These are phyloP conservation scores for Fraxinus sp. DNA, from an alignment of 305 asterid genomes.

Conservation along the genomic window DNA sequence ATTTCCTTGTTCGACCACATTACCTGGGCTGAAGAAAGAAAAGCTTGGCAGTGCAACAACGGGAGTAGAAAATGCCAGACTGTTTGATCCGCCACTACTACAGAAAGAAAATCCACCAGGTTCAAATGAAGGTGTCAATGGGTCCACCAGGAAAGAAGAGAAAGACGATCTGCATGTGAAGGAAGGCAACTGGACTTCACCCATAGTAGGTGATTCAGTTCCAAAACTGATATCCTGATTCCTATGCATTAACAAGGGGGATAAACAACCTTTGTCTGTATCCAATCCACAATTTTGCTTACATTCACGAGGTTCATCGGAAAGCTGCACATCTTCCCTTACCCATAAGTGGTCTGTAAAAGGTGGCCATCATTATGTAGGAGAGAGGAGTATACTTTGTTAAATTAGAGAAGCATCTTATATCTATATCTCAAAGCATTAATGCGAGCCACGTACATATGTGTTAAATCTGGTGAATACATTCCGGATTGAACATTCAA, in stretches of 20 bases:
- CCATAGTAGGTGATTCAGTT: slow-evolving; percentile 34
- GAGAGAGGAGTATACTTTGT: not conserved
- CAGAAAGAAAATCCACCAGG: slow-evolving; percentile 57
- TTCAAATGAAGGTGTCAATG: slow-evolving; percentile 32
- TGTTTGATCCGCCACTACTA: slow-evolving; percentile 37
- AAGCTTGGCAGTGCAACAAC: slow-evolving; percentile 59
- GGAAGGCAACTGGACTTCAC: slow-evolving; percentile 38
- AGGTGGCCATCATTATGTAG: not conserved
- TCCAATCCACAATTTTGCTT: slow-evolving; percentile 26
- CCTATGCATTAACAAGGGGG: slow-evolving; percentile 38
- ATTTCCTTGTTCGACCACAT: slow-evolving; percentile 35
- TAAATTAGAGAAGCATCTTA: not conserved
- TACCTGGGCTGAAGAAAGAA: slow-evolving; percentile 47
- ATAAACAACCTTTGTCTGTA: slow-evolving; percentile 24
- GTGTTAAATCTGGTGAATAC: not conserved
- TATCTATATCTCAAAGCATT: not conserved
- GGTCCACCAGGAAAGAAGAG: slow-evolving; percentile 47
- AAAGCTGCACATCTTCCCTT: slow-evolving; percentile 29
- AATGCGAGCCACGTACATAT: not conserved
- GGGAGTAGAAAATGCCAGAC: slow-evolving; percentile 43
- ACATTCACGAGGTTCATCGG: slow-evolving; percentile 15
- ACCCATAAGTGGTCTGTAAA: slow-evolving; percentile 63
- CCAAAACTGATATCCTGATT: slow-evolving; percentile 69
- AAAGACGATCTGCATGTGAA: slow-evolving; percentile 52
- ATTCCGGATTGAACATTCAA: not conserved